A percentile compares a stretch with the other conserved stretches of the same genome.
Evolutionary conservation across 805 yeast species (phyloP).

Genomic region (Saturnispora silvae): DNA sequence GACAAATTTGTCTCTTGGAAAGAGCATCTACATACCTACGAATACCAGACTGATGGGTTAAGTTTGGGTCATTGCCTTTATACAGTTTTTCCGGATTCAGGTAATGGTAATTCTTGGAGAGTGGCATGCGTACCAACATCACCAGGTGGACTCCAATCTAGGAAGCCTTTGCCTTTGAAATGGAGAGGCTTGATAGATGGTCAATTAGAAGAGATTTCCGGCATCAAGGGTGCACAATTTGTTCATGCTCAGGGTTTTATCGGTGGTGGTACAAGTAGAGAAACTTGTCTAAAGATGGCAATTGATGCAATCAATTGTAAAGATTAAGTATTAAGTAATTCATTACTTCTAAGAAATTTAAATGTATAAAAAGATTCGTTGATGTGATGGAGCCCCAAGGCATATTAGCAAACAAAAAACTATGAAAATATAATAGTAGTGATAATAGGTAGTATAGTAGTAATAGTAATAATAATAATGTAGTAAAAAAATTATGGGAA

Average conservation of each 20-base stretch:
- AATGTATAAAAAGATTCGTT: background rate
- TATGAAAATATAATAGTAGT: background rate
- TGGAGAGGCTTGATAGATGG: constrained; percentile 93
- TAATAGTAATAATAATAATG: too few species aligned
- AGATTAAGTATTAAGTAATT: constrained; percentile 2
- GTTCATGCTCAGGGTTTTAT: constrained; percentile 95
- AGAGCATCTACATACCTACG: constrained; percentile 44
- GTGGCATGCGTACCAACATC: constrained; percentile 76
- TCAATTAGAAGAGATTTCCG: constrained; percentile 54
- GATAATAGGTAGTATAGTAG: background rate
- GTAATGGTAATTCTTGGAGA: constrained; percentile 68
- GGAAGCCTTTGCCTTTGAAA: constrained; percentile 74
- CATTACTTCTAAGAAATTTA: background rate
- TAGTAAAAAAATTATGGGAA: too few species aligned
- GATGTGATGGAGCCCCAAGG: background rate
- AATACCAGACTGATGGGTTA: background rate
- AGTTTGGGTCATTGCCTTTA: constrained; percentile 45
- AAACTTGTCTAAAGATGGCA: constrained; percentile 30
- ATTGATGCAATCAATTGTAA: constrained; percentile 7
- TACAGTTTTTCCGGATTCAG: constrained; percentile 67
- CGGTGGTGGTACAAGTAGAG: constrained; percentile 79
- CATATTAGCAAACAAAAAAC: background rate
- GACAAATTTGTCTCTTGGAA: constrained; percentile 84
- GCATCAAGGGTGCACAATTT: constrained; percentile 75
- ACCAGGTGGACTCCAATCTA: constrained; percentile 64